Percentiles rank a stretch among this genome's conserved stretches.
Conservation (phyloP, 495 filamentous ascomycete genomes). For the Lophium mytilinum region DNA sequence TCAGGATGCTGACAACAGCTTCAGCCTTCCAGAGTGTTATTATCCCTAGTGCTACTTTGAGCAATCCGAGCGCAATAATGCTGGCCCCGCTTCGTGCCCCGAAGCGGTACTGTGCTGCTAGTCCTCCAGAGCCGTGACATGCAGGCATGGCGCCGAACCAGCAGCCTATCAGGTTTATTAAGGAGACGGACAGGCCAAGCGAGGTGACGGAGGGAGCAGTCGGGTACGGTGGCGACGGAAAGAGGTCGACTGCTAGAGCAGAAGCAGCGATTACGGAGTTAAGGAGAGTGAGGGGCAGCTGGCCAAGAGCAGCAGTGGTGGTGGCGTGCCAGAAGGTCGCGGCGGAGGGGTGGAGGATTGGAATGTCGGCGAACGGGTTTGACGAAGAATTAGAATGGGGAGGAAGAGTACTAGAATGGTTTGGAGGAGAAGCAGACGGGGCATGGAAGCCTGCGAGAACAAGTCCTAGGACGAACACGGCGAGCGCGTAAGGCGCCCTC, state of each 20-base stretch:
- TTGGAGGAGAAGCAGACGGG: too few species aligned
- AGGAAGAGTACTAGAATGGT: background rate
- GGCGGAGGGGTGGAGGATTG: conserved; percentile 15
- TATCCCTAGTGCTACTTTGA: conserved; percentile 70
- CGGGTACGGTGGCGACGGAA: conserved; percentile 49
- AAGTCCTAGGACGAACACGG: conserved; percentile 55
- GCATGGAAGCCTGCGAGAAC: conserved; percentile 14
- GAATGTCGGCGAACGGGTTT: conserved; percentile 6
- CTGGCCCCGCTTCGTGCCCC: conserved; percentile 81
- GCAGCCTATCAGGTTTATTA: conserved; percentile 76
- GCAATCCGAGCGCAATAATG: conserved; percentile 65
- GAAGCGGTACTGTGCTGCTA: conserved; percentile 84
- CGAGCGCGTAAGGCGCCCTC: conserved; percentile 65
- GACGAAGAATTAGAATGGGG: background rate
- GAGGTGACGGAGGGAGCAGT: conserved; percentile 57
- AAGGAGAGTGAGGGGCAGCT: conserved; percentile 80
- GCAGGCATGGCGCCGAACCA: conserved; percentile 96
- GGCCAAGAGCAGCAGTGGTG: conserved; percentile 47
- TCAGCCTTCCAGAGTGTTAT: conserved; percentile 38
- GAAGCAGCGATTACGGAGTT: conserved; percentile 86
- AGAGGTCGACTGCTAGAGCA: conserved; percentile 62
- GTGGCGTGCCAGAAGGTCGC: conserved; percentile 18
- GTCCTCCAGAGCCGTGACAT: conserved; percentile 84
- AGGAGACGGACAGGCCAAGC: conserved; percentile 69
- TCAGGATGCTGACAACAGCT: conserved; percentile 54